phyloP scores from a whole-genome alignment of 176 grass and related monocot genomes.

The Oryza australiensis region DNA sequence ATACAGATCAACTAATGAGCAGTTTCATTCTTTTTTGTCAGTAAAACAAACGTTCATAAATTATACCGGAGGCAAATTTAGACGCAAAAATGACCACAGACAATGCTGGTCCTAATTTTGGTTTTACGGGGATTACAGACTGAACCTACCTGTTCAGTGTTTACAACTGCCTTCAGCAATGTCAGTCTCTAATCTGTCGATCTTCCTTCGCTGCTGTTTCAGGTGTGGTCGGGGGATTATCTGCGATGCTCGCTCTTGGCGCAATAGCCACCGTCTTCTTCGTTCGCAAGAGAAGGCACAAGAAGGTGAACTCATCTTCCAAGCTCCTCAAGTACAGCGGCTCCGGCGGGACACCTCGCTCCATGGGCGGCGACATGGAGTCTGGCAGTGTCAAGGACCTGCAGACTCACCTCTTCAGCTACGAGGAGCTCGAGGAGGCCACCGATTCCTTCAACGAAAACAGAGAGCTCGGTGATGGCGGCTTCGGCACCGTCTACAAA shows the following conservation, averaged over 20 bases:
- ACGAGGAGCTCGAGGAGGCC: slow-evolving; percentile 80
- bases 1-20: neutral
- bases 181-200: neutral
- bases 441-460: slow-evolving; percentile 62
- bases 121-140: neutral
- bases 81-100: neutral
- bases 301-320: slow-evolving; percentile 49
- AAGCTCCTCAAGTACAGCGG: slow-evolving; percentile 56
- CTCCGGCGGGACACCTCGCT: slow-evolving; percentile 39
- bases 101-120: neutral
- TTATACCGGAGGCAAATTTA: neutral
- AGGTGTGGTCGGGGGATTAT: slow-evolving; percentile 14
- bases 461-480: slow-evolving; percentile 80
- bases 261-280: neutral
- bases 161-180: neutral
- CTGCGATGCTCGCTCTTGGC: neutral
- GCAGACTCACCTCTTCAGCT: slow-evolving; percentile 61
- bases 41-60: neutral
- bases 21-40: neutral
- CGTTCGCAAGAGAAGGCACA: slow-evolving; percentile 41
- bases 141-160: neutral
- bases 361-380: slow-evolving; percentile 47
- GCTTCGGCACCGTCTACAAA: slow-evolving; percentile 94
- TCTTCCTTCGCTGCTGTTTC: slow-evolving; percentile 12
- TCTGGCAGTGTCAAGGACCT: slow-evolving; percentile 43